A percentile compares a stretch with the other conserved stretches of the same genome.
Conservation (phyloP, 164 flowering plant genomes). For the Piper longum region DNA sequence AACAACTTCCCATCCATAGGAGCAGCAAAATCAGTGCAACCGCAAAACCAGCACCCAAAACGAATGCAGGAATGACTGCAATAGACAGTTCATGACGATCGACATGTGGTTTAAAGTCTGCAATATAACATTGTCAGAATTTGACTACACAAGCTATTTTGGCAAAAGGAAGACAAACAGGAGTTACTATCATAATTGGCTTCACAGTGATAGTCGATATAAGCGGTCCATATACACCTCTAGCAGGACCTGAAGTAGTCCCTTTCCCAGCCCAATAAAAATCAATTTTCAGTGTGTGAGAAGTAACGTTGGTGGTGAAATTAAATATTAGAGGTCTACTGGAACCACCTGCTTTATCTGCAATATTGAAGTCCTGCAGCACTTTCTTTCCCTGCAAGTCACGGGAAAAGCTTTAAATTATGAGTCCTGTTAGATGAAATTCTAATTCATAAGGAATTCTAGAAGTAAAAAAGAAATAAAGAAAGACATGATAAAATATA, state of each 20-base stretch:
- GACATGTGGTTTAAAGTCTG: background rate
- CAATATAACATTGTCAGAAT: background rate
- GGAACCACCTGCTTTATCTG: conserved; percentile 4
- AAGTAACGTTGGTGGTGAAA: conserved; percentile 2
- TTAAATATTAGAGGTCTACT: background rate
- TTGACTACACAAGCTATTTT: background rate
- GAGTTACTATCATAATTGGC: background rate
- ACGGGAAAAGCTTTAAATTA: too few species aligned
- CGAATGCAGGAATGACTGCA: background rate
- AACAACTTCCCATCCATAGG: background rate
- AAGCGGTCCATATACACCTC: conserved; percentile 13
- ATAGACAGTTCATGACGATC: background rate
- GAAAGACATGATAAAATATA: background rate
- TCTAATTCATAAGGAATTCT: too few species aligned
- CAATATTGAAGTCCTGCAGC: conserved; percentile 11
- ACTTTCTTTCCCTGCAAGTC: conserved; percentile 6
- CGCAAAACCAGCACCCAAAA: background rate
- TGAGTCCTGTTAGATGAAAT: too few species aligned
- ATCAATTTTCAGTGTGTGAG: conserved; percentile 9
- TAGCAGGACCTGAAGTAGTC: conserved; percentile 5
- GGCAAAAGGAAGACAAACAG: background rate
- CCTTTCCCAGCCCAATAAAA: conserved; percentile 17
- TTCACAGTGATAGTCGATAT: conserved; percentile 11
- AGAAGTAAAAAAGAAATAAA: too few species aligned
- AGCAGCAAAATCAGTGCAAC: background rate